Evolutionary conservation across 176 grass and related monocot genomes (phyloP).

Genomic region (Paspalum vaginatum): DNA sequence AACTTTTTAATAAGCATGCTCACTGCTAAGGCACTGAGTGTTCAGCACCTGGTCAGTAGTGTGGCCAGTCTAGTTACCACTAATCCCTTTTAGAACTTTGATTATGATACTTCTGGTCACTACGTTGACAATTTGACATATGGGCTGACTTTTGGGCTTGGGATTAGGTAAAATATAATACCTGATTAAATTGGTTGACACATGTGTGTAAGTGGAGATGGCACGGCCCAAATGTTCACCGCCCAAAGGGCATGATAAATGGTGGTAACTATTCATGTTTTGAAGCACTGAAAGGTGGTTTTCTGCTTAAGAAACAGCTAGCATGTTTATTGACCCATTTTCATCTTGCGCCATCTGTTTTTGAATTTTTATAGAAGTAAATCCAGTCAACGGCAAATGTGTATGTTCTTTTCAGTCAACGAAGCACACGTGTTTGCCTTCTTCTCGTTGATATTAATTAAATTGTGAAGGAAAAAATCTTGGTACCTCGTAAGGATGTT

Average conservation of each 20-base stretch:
- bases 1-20: constrained; percentile 24
- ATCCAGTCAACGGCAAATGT: neutral
- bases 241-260: constrained; percentile 27
- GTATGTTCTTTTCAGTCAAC: neutral
- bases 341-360: neutral
- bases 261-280: constrained; percentile 14
- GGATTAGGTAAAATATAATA: constrained; percentile 34
- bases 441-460: neutral
- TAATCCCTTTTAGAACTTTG: constrained; percentile 18
- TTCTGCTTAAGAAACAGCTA: neutral
- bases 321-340: neutral
- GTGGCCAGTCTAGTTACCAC: constrained; percentile 22
- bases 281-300: constrained; percentile 10
- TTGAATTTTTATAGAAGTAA: neutral
- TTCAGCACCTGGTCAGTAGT: constrained; percentile 18
- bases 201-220: constrained; percentile 32
- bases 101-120: constrained; percentile 10
- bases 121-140: constrained; percentile 21
- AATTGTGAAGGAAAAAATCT: neutral
- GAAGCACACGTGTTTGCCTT: neutral
- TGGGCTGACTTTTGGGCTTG: neutral
- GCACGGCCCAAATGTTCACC: constrained; percentile 39
- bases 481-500: no score
- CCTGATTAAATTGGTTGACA: constrained; percentile 36
- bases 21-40: constrained; percentile 13